These are phyloP conservation scores for Fusarium aywerte DNA, from an alignment of 2,329 filamentous ascomycete species.

Conservation along the genomic window DNA sequence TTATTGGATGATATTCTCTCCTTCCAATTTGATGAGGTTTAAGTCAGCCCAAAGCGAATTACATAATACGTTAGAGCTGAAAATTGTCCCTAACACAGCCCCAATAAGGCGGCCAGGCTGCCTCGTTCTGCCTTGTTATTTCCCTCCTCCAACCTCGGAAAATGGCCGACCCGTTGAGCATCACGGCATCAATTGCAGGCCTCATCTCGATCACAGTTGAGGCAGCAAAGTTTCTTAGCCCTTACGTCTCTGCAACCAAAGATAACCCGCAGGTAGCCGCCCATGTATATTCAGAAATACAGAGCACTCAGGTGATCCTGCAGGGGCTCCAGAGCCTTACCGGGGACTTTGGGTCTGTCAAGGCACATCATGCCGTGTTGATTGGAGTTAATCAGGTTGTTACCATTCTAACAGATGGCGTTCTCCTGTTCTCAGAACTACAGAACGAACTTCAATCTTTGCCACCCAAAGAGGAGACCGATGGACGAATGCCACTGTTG, in stretches of 20 bases:
- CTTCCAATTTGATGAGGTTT: neutral
- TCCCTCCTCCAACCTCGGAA: neutral
- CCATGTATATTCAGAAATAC: conserved; percentile 19
- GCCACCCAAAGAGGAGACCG: fast-evolving
- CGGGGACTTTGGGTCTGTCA: fast-evolving
- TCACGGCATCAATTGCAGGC: conserved; percentile 25
- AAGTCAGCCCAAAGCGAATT: neutral
- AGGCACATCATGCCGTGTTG: neutral
- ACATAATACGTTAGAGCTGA: neutral
- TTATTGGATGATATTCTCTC: neutral
- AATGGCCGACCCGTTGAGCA: conserved; percentile 15
- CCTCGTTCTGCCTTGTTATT: neutral
- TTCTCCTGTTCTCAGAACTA: conserved; percentile 23
- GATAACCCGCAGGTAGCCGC: conserved; percentile 26
- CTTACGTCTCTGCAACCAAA: conserved; percentile 20
- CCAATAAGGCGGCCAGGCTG: neutral
- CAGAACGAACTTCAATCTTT: conserved; percentile 6
- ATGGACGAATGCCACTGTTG: neutral
- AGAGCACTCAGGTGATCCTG: conserved; percentile 15
- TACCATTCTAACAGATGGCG: neutral
- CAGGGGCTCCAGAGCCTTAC: conserved; percentile 4
- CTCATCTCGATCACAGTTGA: neutral
- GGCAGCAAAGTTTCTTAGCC: conserved; percentile 1
- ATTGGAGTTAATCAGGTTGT: conserved; percentile 4
- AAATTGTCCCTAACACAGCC: neutral